These are phyloP conservation scores for Coniella vitis DNA, from an alignment of 2,329 filamentous ascomycete species.

Conservation along the genomic window DNA sequence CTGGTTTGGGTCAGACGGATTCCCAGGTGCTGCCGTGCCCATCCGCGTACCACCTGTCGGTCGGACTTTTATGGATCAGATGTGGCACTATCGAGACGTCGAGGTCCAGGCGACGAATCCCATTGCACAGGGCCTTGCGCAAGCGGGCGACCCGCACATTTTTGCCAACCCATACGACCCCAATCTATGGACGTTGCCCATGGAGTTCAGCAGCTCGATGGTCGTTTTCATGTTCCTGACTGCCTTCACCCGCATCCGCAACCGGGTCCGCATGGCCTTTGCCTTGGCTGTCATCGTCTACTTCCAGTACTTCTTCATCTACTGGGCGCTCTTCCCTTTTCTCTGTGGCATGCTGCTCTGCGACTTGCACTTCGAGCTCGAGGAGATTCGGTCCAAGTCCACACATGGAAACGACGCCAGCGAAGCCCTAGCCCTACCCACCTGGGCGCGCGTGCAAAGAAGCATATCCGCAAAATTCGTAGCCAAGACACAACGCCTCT, in stretches of 20 bases:
- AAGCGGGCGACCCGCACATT: neutral
- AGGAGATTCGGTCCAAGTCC: conserved; percentile 5
- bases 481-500: neutral
- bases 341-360: conserved; percentile 27
- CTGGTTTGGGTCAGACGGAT: conserved; percentile 15
- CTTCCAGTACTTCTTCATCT: conserved; percentile 19
- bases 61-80: conserved; percentile 17
- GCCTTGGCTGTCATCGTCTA: conserved; percentile 19
- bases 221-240: conserved; percentile 28
- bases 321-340: conserved; percentile 26
- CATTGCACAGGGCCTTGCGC: conserved; percentile 11
- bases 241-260: conserved; percentile 22
- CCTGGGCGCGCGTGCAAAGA: conserved; percentile 4
- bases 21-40: conserved; percentile 18
- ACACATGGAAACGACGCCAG: neutral
- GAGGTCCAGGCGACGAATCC: conserved; percentile 17
- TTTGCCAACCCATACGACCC: conserved; percentile 23
- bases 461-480: neutral
- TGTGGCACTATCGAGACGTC: conserved; percentile 15
- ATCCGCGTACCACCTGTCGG: conserved; percentile 17
- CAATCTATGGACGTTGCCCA: conserved; percentile 31
- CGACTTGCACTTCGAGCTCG: conserved; percentile 22
- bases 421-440: neutral
- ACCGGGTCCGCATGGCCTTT: conserved; percentile 19
- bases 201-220: conserved; percentile 31